A percentile compares a stretch with the other conserved stretches of the same genome.
Conservation (phyloP, 805 yeast genomes). For the Schwanniomyces polymorphus region DNA sequence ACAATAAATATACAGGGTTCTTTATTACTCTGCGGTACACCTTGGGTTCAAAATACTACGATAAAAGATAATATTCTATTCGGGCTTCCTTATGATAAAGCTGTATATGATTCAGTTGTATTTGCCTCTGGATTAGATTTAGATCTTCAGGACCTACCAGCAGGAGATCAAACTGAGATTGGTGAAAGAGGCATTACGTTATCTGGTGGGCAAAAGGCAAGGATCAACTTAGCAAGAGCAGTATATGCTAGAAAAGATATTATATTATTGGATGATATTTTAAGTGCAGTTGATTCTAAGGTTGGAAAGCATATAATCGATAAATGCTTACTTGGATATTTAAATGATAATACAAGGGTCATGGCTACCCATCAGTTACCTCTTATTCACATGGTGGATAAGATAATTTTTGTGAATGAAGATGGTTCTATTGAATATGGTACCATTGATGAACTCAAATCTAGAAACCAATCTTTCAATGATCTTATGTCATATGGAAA, state of each 20-base stretch:
- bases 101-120: constrained; percentile 55
- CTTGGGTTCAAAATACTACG: constrained; percentile 85
- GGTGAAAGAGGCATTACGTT: constrained; percentile 85
- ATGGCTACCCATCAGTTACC: constrained; percentile 85
- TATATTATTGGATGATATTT: constrained; percentile 71
- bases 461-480: constrained; percentile 32
- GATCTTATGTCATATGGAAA: constrained; percentile 39
- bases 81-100: constrained; percentile 55
- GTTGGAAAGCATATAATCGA: constrained; percentile 80
- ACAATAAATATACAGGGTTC: constrained; percentile 52
- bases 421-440: constrained; percentile 65
- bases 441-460: constrained; percentile 52
- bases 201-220: constrained; percentile 90
- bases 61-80: constrained; percentile 72
- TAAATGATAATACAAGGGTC: constrained; percentile 62
- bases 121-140: constrained; percentile 65
- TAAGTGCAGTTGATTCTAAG: constrained; percentile 84
- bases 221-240: constrained; percentile 77
- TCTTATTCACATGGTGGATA: constrained; percentile 66
- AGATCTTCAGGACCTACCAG: constrained; percentile 67
- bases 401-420: constrained; percentile 65
- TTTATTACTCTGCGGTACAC: constrained; percentile 57
- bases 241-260: constrained; percentile 71
- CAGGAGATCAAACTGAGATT: constrained; percentile 76
- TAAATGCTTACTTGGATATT: constrained; percentile 60